phyloP scores from a whole-genome alignment of 2,329 filamentous ascomycete genomes.

The Paraconiothyrium brasiliense region DNA sequence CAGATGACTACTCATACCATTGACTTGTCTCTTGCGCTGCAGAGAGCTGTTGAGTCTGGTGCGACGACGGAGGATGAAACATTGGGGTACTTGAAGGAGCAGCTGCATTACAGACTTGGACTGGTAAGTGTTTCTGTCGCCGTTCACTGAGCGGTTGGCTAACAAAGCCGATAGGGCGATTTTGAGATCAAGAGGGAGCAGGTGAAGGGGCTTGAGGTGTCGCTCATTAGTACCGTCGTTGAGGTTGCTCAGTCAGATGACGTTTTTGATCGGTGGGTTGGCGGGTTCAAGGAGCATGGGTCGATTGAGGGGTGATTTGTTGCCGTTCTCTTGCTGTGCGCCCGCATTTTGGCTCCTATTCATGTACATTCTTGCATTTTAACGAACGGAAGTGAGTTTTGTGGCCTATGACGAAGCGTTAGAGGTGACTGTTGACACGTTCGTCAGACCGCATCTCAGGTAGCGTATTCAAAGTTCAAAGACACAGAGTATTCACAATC shows the following conservation, averaged over 20 bases:
- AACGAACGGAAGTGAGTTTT: too few relatives aligned
- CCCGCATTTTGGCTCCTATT: too few relatives aligned
- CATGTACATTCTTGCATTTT: too few relatives aligned
- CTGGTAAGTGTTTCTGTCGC: conserved; percentile 20
- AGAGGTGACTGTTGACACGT: too few relatives aligned
- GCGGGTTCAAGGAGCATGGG: conserved; percentile 25
- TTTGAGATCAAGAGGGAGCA: conserved; percentile 23
- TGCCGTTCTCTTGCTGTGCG: too few relatives aligned
- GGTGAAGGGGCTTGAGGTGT: conserved; percentile 22
- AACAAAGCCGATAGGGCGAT: conserved; percentile 18
- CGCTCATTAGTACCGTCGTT: conserved; percentile 25
- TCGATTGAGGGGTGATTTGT: conserved; percentile 17
- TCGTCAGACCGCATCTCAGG: too few relatives aligned
- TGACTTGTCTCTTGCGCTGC: conserved; percentile 20
- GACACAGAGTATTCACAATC: too few relatives aligned
- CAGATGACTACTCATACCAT: conserved; percentile 15
- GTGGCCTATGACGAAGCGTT: too few relatives aligned
- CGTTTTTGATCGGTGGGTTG: conserved; percentile 30
- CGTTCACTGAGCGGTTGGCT: not conserved
- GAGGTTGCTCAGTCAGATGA: conserved; percentile 26
- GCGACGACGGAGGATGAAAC: conserved; percentile 17
- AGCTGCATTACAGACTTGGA: conserved; percentile 22
- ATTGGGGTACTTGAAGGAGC: conserved; percentile 25
- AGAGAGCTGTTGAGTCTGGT: conserved; percentile 17
- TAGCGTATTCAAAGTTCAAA: too few relatives aligned